phyloP scores from a whole-genome alignment of 345 rosid species.

The Gynandropsis gynandra region DNA sequence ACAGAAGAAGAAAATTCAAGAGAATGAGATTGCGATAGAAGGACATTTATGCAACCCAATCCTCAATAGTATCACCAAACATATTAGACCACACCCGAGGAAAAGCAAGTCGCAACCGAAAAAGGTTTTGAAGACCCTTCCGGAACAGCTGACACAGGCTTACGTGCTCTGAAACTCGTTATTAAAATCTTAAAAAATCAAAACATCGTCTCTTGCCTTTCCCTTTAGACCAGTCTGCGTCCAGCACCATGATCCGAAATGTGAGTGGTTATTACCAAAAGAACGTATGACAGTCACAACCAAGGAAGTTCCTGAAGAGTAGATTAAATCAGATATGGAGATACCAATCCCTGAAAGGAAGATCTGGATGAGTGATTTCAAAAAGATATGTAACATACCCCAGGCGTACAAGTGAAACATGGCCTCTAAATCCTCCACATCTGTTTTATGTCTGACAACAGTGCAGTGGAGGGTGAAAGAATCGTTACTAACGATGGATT shows the following conservation, averaged over 20 bases:
- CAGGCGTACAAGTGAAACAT: slow-evolving; percentile 94
- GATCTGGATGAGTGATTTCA: too few species aligned
- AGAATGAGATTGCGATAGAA: background rate
- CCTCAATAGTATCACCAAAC: background rate
- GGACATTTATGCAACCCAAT: background rate
- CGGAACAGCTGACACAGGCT: too few species aligned
- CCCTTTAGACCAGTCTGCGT: slow-evolving; percentile 72
- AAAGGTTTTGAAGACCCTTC: too few species aligned
- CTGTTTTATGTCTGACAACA: slow-evolving; percentile 84
- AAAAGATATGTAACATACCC: slow-evolving; percentile 62
- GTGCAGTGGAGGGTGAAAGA: slow-evolving; percentile 96
- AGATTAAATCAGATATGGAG: slow-evolving; percentile 16
- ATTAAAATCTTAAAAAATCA: background rate
- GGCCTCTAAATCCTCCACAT: slow-evolving; percentile 92
- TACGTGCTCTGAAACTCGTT: too few species aligned
- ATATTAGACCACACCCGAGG: background rate
- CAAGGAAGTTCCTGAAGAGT: slow-evolving; percentile 58
- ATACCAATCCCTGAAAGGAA: slow-evolving; percentile 1
- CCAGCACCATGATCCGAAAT: slow-evolving; percentile 77
- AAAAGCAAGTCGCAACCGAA: too few species aligned
- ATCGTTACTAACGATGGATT: too few species aligned
- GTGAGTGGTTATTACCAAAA: slow-evolving; percentile 69
- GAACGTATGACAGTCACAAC: slow-evolving; percentile 78
- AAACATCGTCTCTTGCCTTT: slow-evolving; percentile 45
- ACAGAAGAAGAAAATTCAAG: background rate